A percentile compares a stretch with the other conserved stretches of the same genome.
Conservation (phyloP, 768 basidiomycete species). For the Suillus hirtellus region DNA sequence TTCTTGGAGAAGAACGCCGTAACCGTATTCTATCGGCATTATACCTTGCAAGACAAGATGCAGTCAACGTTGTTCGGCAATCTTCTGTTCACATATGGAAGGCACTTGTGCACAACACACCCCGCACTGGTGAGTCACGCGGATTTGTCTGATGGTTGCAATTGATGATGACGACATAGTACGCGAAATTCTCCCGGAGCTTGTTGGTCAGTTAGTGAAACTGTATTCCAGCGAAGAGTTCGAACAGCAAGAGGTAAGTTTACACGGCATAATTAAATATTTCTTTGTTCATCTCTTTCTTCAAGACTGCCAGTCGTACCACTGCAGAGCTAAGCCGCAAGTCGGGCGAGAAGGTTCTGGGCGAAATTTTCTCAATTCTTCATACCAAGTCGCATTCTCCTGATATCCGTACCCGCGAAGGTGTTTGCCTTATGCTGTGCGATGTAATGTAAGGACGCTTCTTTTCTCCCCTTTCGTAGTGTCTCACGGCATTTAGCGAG, state of each 20-base stretch:
- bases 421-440: slow-evolving; percentile 83
- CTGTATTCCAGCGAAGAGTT: slow-evolving; percentile 76
- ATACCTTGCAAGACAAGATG: slow-evolving; percentile 92
- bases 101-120: slow-evolving; percentile 93
- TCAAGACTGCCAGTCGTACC: slow-evolving; percentile 84
- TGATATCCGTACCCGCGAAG: slow-evolving; percentile 70
- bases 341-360: slow-evolving; percentile 89
- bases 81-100: slow-evolving; percentile 98
- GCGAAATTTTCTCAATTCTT: slow-evolving; percentile 80
- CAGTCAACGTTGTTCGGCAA: slow-evolving; percentile 85
- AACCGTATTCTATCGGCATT: slow-evolving; percentile 90
- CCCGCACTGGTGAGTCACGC: slow-evolving; percentile 69
- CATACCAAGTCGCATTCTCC: slow-evolving; percentile 62
- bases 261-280: background rate
- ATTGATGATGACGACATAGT: slow-evolving; percentile 43
- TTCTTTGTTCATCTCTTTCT: slow-evolving; percentile 12
- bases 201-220: slow-evolving; percentile 74
- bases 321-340: slow-evolving; percentile 90
- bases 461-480: background rate
- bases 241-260: slow-evolving; percentile 85
- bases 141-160: background rate
- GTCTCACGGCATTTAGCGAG: slow-evolving; percentile 48
- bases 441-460: slow-evolving; percentile 74
- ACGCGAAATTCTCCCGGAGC: slow-evolving; percentile 86
- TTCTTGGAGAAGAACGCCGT: slow-evolving; percentile 83